Evolutionary conservation across 2,329 filamentous ascomycete genomes (phyloP).

Genomic region (Penicillium sp.): DNA sequence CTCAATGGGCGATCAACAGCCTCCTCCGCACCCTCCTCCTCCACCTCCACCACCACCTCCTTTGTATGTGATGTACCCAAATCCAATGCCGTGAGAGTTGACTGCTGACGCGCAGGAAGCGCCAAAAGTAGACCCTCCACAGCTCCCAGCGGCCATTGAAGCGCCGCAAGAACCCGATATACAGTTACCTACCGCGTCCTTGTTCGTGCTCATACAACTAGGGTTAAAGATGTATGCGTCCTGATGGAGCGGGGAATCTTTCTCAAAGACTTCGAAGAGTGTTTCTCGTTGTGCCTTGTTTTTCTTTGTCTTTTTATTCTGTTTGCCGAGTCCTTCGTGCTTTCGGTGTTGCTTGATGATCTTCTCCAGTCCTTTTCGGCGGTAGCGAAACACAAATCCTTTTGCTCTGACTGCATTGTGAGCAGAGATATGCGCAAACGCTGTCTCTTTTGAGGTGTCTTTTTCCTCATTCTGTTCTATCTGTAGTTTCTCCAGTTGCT

Average conservation of each 20-base stretch:
- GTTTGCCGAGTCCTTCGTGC: background rate
- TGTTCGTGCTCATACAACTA: background rate
- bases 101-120: background rate
- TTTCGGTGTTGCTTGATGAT: background rate
- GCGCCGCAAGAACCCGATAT: slow-evolving; percentile 3
- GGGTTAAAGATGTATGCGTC: slow-evolving; percentile 5
- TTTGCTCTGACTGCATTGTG: slow-evolving; percentile 36
- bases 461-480: background rate
- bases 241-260: background rate
- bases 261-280: slow-evolving; percentile 1
- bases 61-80: background rate
- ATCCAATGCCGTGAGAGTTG: background rate
- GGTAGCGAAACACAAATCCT: slow-evolving; percentile 27
- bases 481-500: background rate
- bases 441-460: background rate
- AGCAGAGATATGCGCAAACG: slow-evolving; percentile 2
- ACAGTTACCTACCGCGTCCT: slow-evolving; percentile 1
- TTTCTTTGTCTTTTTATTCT: background rate
- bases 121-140: slow-evolving; percentile 4
- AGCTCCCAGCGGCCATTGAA: slow-evolving; percentile 5
- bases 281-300: background rate
- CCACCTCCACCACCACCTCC: background rate
- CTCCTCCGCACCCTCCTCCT: slow-evolving; percentile 24
- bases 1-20: no score
- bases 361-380: background rate